Conservation (phyloP, 2,329 filamentous ascomycete genomes). For the Didymella sp. region DNA sequence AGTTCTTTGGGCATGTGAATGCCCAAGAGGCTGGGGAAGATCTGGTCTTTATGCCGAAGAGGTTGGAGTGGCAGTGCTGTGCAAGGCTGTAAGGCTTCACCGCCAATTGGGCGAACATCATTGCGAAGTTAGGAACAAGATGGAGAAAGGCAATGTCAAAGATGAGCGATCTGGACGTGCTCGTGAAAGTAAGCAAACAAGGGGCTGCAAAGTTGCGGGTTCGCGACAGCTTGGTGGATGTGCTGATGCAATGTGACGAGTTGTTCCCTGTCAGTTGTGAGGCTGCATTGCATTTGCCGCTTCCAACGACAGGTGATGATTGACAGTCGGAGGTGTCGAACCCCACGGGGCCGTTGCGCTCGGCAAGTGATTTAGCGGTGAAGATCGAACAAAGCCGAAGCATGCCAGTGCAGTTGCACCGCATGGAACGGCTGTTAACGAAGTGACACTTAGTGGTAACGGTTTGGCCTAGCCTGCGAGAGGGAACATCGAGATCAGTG, state of each 20-base stretch:
- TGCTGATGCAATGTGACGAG: conserved; percentile 6
- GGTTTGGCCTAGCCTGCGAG: neutral
- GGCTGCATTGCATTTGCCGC: conserved; percentile 11
- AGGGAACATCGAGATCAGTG: neutral
- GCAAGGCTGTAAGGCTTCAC: conserved; percentile 17
- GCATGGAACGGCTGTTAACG: conserved; percentile 16
- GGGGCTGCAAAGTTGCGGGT: too few species aligned
- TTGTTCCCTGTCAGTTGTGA: conserved; percentile 7
- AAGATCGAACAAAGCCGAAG: conserved; percentile 33
- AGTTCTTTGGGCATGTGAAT: conserved; percentile 4
- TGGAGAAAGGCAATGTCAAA: neutral
- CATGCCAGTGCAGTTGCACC: conserved; percentile 24
- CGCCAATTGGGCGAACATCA: conserved; percentile 11
- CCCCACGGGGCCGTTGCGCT: conserved; percentile 25
- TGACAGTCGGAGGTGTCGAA: conserved; percentile 10
- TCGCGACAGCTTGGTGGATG: conserved; percentile 2
- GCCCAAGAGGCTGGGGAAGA: neutral
- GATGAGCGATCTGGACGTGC: neutral
- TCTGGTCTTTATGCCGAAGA: neutral
- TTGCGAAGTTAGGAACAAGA: neutral
- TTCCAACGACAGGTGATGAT: neutral
- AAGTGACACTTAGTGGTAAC: conserved; percentile 7
- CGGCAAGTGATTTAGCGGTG: conserved; percentile 31
- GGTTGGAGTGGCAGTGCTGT: neutral
- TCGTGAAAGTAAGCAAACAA: neutral